Conservation (phyloP, 805 yeast genomes). For the Ogataea pignaliae region DNA sequence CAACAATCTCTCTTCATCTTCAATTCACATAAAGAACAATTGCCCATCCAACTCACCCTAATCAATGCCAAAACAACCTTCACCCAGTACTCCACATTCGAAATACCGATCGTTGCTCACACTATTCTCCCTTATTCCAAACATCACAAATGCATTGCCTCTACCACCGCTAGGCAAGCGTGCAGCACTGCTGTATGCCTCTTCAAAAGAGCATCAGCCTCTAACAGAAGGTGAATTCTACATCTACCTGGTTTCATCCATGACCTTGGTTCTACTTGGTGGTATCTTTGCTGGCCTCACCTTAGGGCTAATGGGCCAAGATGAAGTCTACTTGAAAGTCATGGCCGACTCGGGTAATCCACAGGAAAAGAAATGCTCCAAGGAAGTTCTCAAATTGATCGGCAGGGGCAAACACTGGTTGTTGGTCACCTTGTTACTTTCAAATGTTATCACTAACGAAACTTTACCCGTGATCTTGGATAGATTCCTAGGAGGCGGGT, state of each 20-base stretch:
- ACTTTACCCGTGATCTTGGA: slow-evolving; percentile 92
- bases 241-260: slow-evolving; percentile 49
- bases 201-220: slow-evolving; percentile 13
- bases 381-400: slow-evolving; percentile 65
- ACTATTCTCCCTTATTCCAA: slow-evolving; percentile 22
- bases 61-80: slow-evolving; percentile 1
- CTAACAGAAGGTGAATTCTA: slow-evolving; percentile 35
- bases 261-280: slow-evolving; percentile 63
- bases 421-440: slow-evolving; percentile 76
- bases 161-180: slow-evolving; percentile 13
- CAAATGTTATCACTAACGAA: slow-evolving; percentile 91
- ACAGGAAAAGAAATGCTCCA: slow-evolving; percentile 62
- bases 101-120: slow-evolving; percentile 13
- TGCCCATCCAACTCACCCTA: neutral
- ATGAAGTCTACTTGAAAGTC: slow-evolving; percentile 89
- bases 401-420: slow-evolving; percentile 95
- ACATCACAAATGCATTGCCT: slow-evolving; percentile 21
- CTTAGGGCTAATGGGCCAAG: slow-evolving; percentile 97
- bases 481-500: slow-evolving; percentile 91
- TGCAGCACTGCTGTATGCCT: slow-evolving; percentile 6
- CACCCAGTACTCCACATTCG: neutral
- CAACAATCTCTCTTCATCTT: too few relatives aligned
- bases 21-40: too few relatives aligned
- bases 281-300: slow-evolving; percentile 94
- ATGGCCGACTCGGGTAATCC: slow-evolving; percentile 82